Evolutionary conservation across 2,329 filamentous ascomycete species (phyloP), one percentile per base, ranked within the genome.

Genomic region (Didymella sp.): DNA sequence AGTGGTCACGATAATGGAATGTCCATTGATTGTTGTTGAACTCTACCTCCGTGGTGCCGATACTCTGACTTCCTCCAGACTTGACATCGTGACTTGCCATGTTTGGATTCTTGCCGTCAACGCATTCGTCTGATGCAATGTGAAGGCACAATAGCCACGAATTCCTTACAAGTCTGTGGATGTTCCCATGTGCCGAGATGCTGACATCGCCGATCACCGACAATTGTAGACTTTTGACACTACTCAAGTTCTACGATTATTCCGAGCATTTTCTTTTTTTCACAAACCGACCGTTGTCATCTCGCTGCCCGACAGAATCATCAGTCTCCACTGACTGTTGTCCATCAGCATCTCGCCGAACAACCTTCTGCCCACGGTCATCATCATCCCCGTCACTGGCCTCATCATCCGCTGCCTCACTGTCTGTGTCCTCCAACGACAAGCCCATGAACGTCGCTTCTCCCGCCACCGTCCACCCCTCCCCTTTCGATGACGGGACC

Each of bases 1-100:
- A 57, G 54, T 48, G 47, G 28, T 28, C 33, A 47, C 42, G 27
- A 56, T 56, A 47, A 51, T 56, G 47, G 31, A 44, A 47, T n/a
- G 4, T 51, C n/a, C 38, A 17, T 46, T 51, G n/a, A 42, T 38
- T 33, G 28, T 45, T 38, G 45, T 51, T 50, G 28, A 35, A 37
- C 15, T 17, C 30, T 19, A 8, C 33, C 33, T 37, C 17, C 11
- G n/a, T 17, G 7, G 31, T 35, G n/a, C 31, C 9, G 15, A 35
- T 8, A 2, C 6, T 17, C 31, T 27, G 25, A 27, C 25, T 27
- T 27, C 8, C 25, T 27, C 8, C 25, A 27, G 25, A 27, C 25
- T 27, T 8, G 5, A 27, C 25, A 27, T 5, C 8, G 4, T 27
- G 25, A 27, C n/a, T n/a, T n/a, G n/a, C n/a, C n/a, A n/a, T n/a